phyloP scores from a whole-genome alignment of 495 filamentous ascomycete species.

The Daldinia concentrica region DNA sequence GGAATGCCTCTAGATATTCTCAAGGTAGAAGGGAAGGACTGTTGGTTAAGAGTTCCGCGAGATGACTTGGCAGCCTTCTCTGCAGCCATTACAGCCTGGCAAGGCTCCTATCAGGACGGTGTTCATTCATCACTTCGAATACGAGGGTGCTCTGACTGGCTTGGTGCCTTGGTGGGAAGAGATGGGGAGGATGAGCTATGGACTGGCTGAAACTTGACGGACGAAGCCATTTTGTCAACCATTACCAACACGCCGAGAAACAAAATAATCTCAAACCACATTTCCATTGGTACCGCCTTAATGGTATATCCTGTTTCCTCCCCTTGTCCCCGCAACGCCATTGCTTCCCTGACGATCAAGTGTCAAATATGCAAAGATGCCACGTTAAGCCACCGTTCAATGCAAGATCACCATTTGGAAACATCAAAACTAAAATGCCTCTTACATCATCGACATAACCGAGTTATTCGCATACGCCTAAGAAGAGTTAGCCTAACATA shows the following conservation, averaged over 20 bases:
- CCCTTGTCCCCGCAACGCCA: constrained; percentile 40
- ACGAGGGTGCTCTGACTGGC: constrained; percentile 56
- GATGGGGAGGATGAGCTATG: constrained; percentile 52
- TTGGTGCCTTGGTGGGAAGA: constrained; percentile 54
- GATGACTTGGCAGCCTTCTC: constrained; percentile 67
- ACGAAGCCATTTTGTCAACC: background rate
- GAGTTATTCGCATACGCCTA: constrained; percentile 86
- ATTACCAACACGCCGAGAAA: constrained; percentile 1
- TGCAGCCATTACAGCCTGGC: constrained; percentile 73
- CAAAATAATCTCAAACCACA: constrained; percentile 2
- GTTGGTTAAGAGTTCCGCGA: constrained; percentile 80
- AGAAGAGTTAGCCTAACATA: constrained; percentile 44
- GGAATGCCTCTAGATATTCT: constrained; percentile 85
- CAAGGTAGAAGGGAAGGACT: constrained; percentile 63
- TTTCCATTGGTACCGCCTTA: constrained; percentile 27
- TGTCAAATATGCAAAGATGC: constrained; percentile 45
- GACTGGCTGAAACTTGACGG: constrained; percentile 39
- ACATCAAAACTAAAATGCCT: constrained; percentile 27
- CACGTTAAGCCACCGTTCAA: constrained; percentile 37
- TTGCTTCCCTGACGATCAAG: constrained; percentile 41
- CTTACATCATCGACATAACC: constrained; percentile 69
- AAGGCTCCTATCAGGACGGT: constrained; percentile 65
- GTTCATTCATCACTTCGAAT: constrained; percentile 49
- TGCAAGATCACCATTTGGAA: constrained; percentile 30
- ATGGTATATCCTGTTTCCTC: constrained; percentile 35